Percentiles rank a stretch among this genome's conserved stretches.
Conservation (phyloP, 2,329 filamentous ascomycete species). For the Fonsecaea monophora region DNA sequence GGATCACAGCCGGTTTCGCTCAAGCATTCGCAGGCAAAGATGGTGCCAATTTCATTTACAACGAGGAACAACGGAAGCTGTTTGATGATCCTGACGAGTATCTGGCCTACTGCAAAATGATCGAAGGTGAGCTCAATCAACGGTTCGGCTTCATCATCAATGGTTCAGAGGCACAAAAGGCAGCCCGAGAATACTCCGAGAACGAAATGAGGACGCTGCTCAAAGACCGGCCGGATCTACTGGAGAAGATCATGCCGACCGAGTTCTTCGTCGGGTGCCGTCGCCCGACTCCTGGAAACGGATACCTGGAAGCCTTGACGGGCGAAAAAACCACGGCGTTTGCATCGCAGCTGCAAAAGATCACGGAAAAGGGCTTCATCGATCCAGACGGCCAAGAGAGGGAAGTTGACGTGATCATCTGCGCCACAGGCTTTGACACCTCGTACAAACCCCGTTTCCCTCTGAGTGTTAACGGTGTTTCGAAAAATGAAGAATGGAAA, state of each 20-base stretch:
- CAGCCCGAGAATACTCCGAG: slow-evolving; percentile 27
- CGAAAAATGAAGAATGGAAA: slow-evolving; percentile 30
- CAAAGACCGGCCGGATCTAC: slow-evolving; percentile 32
- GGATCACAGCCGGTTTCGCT: slow-evolving; percentile 40
- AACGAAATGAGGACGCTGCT: slow-evolving; percentile 40
- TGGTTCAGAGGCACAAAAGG: slow-evolving; percentile 22
- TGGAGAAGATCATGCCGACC: slow-evolving; percentile 40
- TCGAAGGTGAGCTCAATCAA: slow-evolving; percentile 37
- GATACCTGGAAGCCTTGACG: slow-evolving; percentile 34
- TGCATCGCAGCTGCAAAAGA: slow-evolving; percentile 24
- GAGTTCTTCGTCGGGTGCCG: slow-evolving; percentile 41
- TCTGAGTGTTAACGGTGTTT: slow-evolving; percentile 26
- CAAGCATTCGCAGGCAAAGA: slow-evolving; percentile 38
- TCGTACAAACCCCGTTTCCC: slow-evolving; percentile 36
- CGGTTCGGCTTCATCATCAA: slow-evolving; percentile 35
- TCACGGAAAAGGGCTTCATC: slow-evolving; percentile 36
- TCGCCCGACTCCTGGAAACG: slow-evolving; percentile 40
- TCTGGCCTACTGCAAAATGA: slow-evolving; percentile 34
- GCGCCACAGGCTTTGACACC: slow-evolving; percentile 41
- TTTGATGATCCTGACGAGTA: slow-evolving; percentile 31
- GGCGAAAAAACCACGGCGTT: slow-evolving; percentile 29
- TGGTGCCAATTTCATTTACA: slow-evolving; percentile 37
- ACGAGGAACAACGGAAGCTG: slow-evolving; percentile 36
- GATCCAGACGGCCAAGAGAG: slow-evolving; percentile 33
- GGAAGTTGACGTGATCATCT: slow-evolving; percentile 42